These are phyloP conservation scores for Cylindrodendrum hubeiense DNA, from an alignment of 2,329 filamentous ascomycete species.

Conservation along the genomic window DNA sequence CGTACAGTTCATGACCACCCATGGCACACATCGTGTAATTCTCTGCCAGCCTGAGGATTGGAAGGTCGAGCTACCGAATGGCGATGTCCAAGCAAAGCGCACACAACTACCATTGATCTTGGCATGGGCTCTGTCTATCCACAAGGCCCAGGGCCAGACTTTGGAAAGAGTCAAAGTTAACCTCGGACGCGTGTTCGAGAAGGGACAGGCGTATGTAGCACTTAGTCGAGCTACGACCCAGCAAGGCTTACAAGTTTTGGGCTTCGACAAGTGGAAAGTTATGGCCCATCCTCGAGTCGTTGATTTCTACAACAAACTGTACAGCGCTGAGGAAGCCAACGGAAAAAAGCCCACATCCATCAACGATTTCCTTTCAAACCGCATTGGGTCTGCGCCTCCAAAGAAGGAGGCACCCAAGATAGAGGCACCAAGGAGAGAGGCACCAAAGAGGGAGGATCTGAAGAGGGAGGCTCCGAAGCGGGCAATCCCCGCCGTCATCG, in stretches of 20 bases:
- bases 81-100: conserved; percentile 91
- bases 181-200: conserved; percentile 92
- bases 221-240: conserved; percentile 92
- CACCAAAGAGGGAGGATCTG: neutral
- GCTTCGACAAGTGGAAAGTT: conserved; percentile 91
- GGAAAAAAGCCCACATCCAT: conserved; percentile 50
- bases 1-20: conserved; percentile 83
- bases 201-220: conserved; percentile 97
- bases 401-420: conserved; percentile 32
- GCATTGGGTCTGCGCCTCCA: conserved; percentile 44
- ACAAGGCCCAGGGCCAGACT: conserved; percentile 97
- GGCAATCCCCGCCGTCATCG: conserved; percentile 37
- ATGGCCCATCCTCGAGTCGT: conserved; percentile 93
- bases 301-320: conserved; percentile 86
- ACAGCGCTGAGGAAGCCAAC: conserved; percentile 73
- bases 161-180: conserved; percentile 95
- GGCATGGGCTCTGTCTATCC: conserved; percentile 96
- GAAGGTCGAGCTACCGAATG: conserved; percentile 97
- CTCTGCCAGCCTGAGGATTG: conserved; percentile 90
- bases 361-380: conserved; percentile 54
- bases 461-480: conserved; percentile 30
- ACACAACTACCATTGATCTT: conserved; percentile 88
- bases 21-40: conserved; percentile 74
- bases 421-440: conserved; percentile 21
- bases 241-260: conserved; percentile 85